Evolutionary conservation across 495 filamentous ascomycete genomes (phyloP), one percentile per base, ranked within the genome.

Genomic region (Penicillium paradoxum): DNA sequence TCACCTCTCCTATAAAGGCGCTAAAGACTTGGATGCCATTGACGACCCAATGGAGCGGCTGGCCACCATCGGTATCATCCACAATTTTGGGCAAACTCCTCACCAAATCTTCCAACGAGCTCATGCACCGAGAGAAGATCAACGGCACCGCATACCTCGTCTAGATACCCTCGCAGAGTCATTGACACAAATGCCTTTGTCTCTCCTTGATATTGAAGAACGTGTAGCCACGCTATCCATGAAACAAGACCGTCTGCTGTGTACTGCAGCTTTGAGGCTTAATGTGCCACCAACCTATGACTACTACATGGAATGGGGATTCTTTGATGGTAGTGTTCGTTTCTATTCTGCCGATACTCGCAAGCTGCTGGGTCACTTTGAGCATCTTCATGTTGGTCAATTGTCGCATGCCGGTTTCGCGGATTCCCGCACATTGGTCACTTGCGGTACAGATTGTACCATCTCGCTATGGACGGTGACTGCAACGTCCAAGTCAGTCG

Each of bases 1-100:
- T 58, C 88, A 95, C 62, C 76, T 96, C 11, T 96, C 91, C 1
- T 98, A 98, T 69, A 88, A 90, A 55, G 93, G 93, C 13, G 90
- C 92, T 9, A 90, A 87, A 58, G 88, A 98, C 70, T 78, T 98
- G 2, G 93, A 98, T 59, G 84, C 83, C 41, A 97, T 98, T 60
- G 82, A 85, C 36, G 93, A 98, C 63, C 87, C 88, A 0, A 79
- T 89, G 50, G 91, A 96, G 65, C 79, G 88, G 32, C 70, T 88
- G 15, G 88, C 89, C 4, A 91, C 90, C 0, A 96, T 96, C 57
- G 88, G 90, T 21, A 96, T 96, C 61, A 96, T 98, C 53, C 91
- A 98, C 70, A 97, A 97, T 63, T 98, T 98, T 69, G 93, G 93
- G 1, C 93, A 98, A 66, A 98, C 95, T 11, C 95, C 95, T 2